Conservation (phyloP, 2,329 filamentous ascomycete species). For the Monilinia polystroma region DNA sequence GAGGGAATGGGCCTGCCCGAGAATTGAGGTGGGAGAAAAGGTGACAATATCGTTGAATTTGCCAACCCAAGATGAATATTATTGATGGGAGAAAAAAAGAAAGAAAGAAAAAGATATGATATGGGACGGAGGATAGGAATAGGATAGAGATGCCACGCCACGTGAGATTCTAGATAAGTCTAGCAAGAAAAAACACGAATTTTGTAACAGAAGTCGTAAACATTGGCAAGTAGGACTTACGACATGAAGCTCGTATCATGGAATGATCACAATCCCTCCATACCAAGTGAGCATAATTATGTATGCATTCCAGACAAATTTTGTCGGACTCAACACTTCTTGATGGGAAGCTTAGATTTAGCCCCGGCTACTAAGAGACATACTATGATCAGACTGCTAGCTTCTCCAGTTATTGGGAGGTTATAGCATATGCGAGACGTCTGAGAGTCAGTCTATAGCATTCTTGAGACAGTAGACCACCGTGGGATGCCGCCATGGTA, state of each 20-base stretch:
- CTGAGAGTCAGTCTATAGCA: slow-evolving; percentile 7
- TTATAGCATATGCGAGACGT: slow-evolving; percentile 5
- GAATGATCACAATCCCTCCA: slow-evolving; percentile 11
- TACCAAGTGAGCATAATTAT: slow-evolving; percentile 8
- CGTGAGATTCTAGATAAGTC: slow-evolving; percentile 22
- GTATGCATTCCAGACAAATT: slow-evolving; percentile 14
- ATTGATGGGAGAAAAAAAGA: slow-evolving; percentile 22
- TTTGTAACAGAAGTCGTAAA: slow-evolving; percentile 6
- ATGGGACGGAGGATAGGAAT: slow-evolving; percentile 25
- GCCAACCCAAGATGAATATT: slow-evolving; percentile 24
- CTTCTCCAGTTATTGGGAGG: not conserved
- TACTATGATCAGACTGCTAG: not conserved
- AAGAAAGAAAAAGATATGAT: not conserved
- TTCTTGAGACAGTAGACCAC: slow-evolving; percentile 14
- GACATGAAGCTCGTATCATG: slow-evolving; percentile 6
- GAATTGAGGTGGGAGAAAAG: slow-evolving; percentile 30
- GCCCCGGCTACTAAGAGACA: not conserved
- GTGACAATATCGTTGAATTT: slow-evolving; percentile 33
- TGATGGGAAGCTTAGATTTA: not conserved
- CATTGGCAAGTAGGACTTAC: not conserved
- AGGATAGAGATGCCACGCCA: slow-evolving; percentile 22
- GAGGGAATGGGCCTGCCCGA: slow-evolving; percentile 34
- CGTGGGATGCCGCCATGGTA: not conserved
- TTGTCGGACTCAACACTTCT: slow-evolving; percentile 12
- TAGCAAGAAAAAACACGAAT: slow-evolving; percentile 23